Evolutionary conservation across 1,284 basidiomycete species (phyloP).

Genomic region (Irpex lacteus): DNA sequence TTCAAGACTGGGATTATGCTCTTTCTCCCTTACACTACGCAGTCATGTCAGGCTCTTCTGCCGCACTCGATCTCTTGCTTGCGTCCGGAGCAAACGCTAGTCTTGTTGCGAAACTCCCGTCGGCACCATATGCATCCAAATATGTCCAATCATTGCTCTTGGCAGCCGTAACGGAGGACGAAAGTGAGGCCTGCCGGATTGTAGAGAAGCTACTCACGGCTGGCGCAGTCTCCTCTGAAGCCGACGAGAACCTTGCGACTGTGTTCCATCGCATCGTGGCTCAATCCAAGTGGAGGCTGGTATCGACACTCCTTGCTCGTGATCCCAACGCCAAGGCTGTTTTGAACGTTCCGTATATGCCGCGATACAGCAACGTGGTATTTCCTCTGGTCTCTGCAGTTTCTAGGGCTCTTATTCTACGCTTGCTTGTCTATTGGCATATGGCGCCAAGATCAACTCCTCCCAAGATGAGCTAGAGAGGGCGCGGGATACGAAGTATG

Average conservation of each 20-base stretch:
- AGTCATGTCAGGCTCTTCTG: constrained; percentile 42
- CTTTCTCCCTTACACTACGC: constrained; percentile 53
- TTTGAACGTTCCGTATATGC: constrained; percentile 40
- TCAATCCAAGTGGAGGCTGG: constrained; percentile 38
- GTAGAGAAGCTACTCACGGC: constrained; percentile 44
- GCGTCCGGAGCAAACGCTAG: constrained; percentile 39
- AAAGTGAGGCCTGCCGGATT: constrained; percentile 39
- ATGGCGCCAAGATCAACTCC: constrained; percentile 36
- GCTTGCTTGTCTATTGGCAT: constrained; percentile 38
- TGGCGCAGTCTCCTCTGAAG: constrained; percentile 47
- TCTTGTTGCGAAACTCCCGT: constrained; percentile 23
- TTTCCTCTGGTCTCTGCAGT: constrained; percentile 41
- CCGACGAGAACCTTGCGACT: constrained; percentile 42
- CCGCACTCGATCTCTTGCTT: constrained; percentile 45
- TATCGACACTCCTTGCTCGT: constrained; percentile 41
- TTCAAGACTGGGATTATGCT: constrained; percentile 54
- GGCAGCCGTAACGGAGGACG: constrained; percentile 44
- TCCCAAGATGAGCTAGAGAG: constrained; percentile 31
- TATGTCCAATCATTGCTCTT: constrained; percentile 46
- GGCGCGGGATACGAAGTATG: constrained; percentile 26
- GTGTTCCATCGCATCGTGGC: constrained; percentile 47
- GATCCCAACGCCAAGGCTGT: constrained; percentile 48
- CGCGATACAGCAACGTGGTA: constrained; percentile 16
- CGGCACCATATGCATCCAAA: constrained; percentile 13
- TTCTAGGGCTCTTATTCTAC: constrained; percentile 32